Evolutionary conservation across 2,329 filamentous ascomycete species (phyloP), one percentile per base, ranked within the genome.

Genomic region (Hymenoscyphus linearis): DNA sequence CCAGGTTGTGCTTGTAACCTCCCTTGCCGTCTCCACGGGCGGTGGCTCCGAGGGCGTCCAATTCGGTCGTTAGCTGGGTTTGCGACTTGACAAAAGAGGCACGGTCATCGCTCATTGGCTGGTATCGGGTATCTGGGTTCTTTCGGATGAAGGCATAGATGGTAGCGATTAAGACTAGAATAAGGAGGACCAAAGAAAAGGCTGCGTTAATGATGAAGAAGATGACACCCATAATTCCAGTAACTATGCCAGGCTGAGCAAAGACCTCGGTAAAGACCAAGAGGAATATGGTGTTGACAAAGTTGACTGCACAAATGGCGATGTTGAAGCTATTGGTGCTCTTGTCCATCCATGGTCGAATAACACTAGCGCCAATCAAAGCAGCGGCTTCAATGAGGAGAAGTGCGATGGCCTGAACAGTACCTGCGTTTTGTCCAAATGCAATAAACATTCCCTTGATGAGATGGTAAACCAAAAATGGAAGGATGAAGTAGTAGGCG

Each of bases 331-430:
- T 87, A 76, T 97, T 98, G 64, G 91, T 96, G 79, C 93, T 93
- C 85, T 96, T 96, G 81, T 97, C 93, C 93, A 98, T 98, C 89
- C 91, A 98, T 18, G 93, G 93, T 63, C 91, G 87, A 67, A 97
- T 78, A 59, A 96, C 87, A 63, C 86, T 89, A 60, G 91, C 86
- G 25, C 78, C 85, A 69, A 96, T 88, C 60, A 98, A 81, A 68
- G 89, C 87, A 58, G 76, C 84, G 1, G 88, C 88, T 76, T 98
- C 93, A 60, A 97, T 85, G 62, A 97, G 80, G 47, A 98, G 80
- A 61, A 97, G 82, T 16, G 87, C 90, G 61, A 97, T 81, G 10
- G 91, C 91, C 76, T 96, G 92, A 22, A 87, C 86, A 4, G 85
- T 83, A 35, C 86, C 85, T 36, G 80, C 84, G 52, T 78, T 78